A percentile compares a stretch with the other conserved stretches of the same genome.
phyloP scores from a whole-genome alignment of 1,284 basidiomycete genomes.

The Fistulina hepatica region DNA sequence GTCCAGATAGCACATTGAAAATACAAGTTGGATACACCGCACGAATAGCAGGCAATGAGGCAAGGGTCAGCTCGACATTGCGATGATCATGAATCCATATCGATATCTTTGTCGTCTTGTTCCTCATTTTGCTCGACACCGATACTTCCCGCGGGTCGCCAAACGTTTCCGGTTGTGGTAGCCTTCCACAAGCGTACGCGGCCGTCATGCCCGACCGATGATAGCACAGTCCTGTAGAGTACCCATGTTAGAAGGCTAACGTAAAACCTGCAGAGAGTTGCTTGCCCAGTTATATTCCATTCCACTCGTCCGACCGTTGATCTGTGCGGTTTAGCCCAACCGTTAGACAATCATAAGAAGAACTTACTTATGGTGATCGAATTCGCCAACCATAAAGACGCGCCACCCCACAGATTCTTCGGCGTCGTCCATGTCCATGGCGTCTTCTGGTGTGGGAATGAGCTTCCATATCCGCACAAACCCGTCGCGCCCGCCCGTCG shows the following conservation, averaged over 20 bases:
- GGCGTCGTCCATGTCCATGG: conserved; percentile 24
- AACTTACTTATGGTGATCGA: conserved; percentile 69
- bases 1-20: too few relatives aligned
- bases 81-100: conserved; percentile 27
- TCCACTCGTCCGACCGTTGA: conserved; percentile 64
- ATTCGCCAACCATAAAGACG: conserved; percentile 69
- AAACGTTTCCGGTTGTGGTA: conserved; percentile 59
- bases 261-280: conserved; percentile 12
- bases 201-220: conserved; percentile 84
- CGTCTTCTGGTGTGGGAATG: conserved; percentile 38
- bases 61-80: too few relatives aligned
- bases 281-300: conserved; percentile 83
- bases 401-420: conserved; percentile 53
- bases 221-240: conserved; percentile 65
- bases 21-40: too few relatives aligned
- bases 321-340: conserved; percentile 24
- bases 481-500: conserved; percentile 79
- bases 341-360: conserved; percentile 2
- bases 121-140: conserved; percentile 66
- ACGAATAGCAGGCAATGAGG: too few relatives aligned
- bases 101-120: conserved; percentile 31
- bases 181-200: conserved; percentile 84
- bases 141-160: conserved; percentile 68
- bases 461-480: conserved; percentile 81
- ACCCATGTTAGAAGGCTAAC: conserved; percentile 7